These are phyloP conservation scores for Urochloa ruziziensis DNA, from an alignment of 176 grass and related monocot genomes.

Conservation along the genomic window DNA sequence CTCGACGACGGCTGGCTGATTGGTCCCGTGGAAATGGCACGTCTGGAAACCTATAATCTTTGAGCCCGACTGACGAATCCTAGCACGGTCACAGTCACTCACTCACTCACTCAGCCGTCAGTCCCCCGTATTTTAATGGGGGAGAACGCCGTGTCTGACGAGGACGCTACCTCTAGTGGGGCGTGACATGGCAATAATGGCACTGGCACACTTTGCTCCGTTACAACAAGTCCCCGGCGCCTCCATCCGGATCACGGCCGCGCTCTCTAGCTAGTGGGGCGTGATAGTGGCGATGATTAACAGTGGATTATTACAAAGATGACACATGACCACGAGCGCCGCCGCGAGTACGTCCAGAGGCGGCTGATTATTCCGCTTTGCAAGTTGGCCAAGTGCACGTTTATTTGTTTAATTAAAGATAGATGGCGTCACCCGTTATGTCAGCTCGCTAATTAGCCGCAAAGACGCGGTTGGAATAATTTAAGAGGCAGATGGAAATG, in stretches of 20 bases:
- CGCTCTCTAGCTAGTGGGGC: neutral
- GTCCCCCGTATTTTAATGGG: neutral
- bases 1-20: neutral
- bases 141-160: neutral
- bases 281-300: neutral
- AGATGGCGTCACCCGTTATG: neutral
- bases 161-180: no score
- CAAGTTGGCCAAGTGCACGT: slow-evolving; percentile 24
- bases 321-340: neutral
- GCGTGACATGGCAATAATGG: no score
- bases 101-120: neutral
- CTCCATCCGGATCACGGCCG: no score
- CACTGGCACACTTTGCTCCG: no score
- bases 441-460: neutral
- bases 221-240: no score
- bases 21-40: neutral
- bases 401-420: slow-evolving; percentile 14
- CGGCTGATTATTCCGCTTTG: neutral
- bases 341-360: neutral
- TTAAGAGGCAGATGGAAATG: neutral
- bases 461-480: neutral
- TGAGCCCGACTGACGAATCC: neutral
- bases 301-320: neutral
- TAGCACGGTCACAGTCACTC: neutral
- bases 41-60: no score